phyloP scores from a whole-genome alignment of 768 basidiomycete genomes.

The Neoboletus subvelutipes region DNA sequence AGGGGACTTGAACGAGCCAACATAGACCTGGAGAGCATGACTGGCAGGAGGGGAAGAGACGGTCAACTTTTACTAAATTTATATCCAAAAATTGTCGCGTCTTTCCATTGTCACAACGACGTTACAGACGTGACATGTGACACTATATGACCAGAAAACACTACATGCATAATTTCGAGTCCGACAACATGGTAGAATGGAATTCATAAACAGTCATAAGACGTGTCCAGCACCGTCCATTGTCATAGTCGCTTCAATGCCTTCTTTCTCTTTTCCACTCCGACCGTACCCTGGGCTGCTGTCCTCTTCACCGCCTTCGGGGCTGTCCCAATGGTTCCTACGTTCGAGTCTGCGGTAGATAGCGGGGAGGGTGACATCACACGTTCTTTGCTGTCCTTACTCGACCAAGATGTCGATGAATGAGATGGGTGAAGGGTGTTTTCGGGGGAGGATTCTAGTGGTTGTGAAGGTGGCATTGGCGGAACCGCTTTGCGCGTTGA shows the following conservation, averaged over 20 bases:
- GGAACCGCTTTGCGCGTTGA: slow-evolving; percentile 44
- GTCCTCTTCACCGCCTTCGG: slow-evolving; percentile 68
- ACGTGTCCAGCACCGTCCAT: slow-evolving; percentile 4
- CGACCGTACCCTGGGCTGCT: slow-evolving; percentile 54
- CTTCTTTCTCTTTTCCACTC: slow-evolving; percentile 85
- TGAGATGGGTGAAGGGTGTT: slow-evolving; percentile 44
- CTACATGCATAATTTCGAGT: neutral
- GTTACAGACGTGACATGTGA: slow-evolving; percentile 22
- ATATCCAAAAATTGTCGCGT: slow-evolving; percentile 17
- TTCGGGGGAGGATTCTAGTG: slow-evolving; percentile 35
- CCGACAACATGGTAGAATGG: slow-evolving; percentile 8
- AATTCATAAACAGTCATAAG: neutral
- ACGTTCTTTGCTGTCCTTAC: slow-evolving; percentile 51
- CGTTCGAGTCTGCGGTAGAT: slow-evolving; percentile 69
- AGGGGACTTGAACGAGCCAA: slow-evolving; percentile 16
- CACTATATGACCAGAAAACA: neutral
- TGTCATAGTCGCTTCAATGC: slow-evolving; percentile 72
- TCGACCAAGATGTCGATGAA: slow-evolving; percentile 31
- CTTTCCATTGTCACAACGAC: slow-evolving; percentile 15
- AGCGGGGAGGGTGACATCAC: slow-evolving; percentile 68
- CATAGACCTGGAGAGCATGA: slow-evolving; percentile 26
- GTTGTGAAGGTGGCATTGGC: slow-evolving; percentile 40
- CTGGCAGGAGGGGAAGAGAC: neutral
- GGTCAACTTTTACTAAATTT: neutral
- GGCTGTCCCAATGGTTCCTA: slow-evolving; percentile 39